These are phyloP conservation scores for Penicillium robsamsonii DNA, from an alignment of 495 filamentous ascomycete species.

Conservation along the genomic window DNA sequence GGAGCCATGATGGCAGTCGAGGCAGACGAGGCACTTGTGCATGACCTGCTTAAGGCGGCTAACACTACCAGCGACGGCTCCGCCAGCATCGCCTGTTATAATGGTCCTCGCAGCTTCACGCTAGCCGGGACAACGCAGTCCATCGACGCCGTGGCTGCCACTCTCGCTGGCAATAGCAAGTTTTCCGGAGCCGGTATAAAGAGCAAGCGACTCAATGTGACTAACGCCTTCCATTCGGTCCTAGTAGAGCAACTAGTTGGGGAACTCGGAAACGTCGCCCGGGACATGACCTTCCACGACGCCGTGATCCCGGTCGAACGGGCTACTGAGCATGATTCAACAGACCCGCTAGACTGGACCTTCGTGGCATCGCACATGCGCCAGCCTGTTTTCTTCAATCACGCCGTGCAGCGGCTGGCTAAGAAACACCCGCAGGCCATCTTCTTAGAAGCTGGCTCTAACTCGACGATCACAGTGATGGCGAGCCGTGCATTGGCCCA, in stretches of 20 bases:
- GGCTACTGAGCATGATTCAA: slow-evolving; percentile 23
- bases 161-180: slow-evolving; percentile 5
- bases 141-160: slow-evolving; percentile 25
- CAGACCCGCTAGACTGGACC: slow-evolving; percentile 36
- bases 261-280: slow-evolving; percentile 26
- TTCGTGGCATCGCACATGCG: slow-evolving; percentile 48
- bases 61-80: slow-evolving; percentile 1
- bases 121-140: slow-evolving; percentile 40
- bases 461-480: slow-evolving; percentile 48
- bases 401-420: slow-evolving; percentile 46
- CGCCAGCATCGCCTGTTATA: slow-evolving; percentile 48
- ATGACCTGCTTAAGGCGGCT: slow-evolving; percentile 10
- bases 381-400: slow-evolving; percentile 50
- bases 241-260: slow-evolving; percentile 42
- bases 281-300: slow-evolving; percentile 29
- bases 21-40: slow-evolving; percentile 22
- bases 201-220: slow-evolving; percentile 43
- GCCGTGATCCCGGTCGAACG: slow-evolving; percentile 34
- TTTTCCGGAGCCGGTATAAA: no score
- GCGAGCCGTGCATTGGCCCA: no score
- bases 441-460: slow-evolving; percentile 54
- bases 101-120: slow-evolving; percentile 46
- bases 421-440: slow-evolving; percentile 31
- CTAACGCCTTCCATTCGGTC: slow-evolving; percentile 53
- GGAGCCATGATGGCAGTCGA: slow-evolving; percentile 54